These are phyloP conservation scores for Neopestalotiopsis sp. DNA, from an alignment of 2,329 filamentous ascomycete species.

Conservation along the genomic window DNA sequence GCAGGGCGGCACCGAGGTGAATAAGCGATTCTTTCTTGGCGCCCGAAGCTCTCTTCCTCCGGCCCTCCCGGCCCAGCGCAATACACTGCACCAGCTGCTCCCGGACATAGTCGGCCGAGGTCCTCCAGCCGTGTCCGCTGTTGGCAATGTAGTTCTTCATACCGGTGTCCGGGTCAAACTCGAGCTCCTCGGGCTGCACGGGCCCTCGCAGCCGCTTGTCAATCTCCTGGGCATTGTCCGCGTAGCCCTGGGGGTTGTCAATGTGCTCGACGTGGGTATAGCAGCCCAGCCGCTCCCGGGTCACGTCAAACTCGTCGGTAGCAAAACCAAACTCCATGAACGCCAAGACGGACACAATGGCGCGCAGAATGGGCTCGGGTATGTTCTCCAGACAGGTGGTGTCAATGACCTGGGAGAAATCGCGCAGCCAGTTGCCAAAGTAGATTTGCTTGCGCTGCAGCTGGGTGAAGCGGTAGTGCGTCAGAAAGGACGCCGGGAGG, in stretches of 20 bases:
- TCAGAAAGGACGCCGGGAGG: conserved; percentile 43
- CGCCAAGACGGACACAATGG: conserved; percentile 59
- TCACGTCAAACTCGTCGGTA: conserved; percentile 62
- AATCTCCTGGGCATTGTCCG: conserved; percentile 34
- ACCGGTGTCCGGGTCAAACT: conserved; percentile 36
- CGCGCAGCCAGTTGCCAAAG: conserved; percentile 52
- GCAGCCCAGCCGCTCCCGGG: conserved; percentile 53
- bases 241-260: conserved; percentile 48
- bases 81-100: conserved; percentile 33
- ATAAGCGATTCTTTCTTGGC: conserved; percentile 32
- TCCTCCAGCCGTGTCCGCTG: conserved; percentile 32
- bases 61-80: conserved; percentile 30
- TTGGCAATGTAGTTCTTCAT: conserved; percentile 41
- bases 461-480: conserved; percentile 43
- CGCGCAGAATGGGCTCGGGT: conserved; percentile 57
- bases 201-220: conserved; percentile 36
- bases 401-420: conserved; percentile 61
- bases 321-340: conserved; percentile 64
- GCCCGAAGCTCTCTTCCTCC: conserved; percentile 23
- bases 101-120: conserved; percentile 36
- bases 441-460: conserved; percentile 45
- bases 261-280: conserved; percentile 60
- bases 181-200: conserved; percentile 35
- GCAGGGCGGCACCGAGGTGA: conserved; percentile 54
- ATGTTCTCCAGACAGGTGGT: conserved; percentile 58